Conservation (phyloP, 768 basidiomycete genomes). For the Psilocybe cubensis region DNA sequence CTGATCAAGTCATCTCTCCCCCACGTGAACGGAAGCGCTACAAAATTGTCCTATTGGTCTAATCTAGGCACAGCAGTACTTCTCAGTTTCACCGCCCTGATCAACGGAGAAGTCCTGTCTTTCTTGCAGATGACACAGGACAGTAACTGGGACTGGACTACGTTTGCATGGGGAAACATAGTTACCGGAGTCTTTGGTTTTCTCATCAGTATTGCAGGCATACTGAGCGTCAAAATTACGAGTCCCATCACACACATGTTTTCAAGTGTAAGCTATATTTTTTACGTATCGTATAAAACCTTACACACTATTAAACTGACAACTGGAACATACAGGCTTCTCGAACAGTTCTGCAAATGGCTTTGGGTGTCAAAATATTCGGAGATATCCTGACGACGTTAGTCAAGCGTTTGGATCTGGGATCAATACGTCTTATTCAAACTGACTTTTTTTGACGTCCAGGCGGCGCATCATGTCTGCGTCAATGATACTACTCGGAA, state of each 20-base stretch:
- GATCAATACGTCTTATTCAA: not conserved
- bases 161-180: slow-evolving; percentile 32
- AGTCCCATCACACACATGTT: slow-evolving; percentile 88
- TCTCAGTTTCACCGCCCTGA: slow-evolving; percentile 58
- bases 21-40: slow-evolving; percentile 70
- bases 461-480: slow-evolving; percentile 10
- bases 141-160: slow-evolving; percentile 21
- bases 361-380: slow-evolving; percentile 71
- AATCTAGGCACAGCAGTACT: slow-evolving; percentile 67
- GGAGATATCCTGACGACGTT: slow-evolving; percentile 67
- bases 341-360: slow-evolving; percentile 74
- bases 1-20: slow-evolving; percentile 76
- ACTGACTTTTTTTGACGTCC: not conserved
- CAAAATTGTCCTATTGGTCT: slow-evolving; percentile 77
- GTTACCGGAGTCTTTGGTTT: slow-evolving; percentile 73
- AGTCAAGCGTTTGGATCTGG: slow-evolving; percentile 23
- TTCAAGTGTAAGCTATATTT: slow-evolving; percentile 41
- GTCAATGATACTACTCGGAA: slow-evolving; percentile 7
- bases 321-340: slow-evolving; percentile 56
- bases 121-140: slow-evolving; percentile 43
- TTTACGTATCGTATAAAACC: not conserved
- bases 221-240: slow-evolving; percentile 83
- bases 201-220: slow-evolving; percentile 78
- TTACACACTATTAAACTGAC: not conserved
- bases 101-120: slow-evolving; percentile 68